phyloP scores from a whole-genome alignment of 176 grass and related monocot species.

The Oryza glumipatula region DNA sequence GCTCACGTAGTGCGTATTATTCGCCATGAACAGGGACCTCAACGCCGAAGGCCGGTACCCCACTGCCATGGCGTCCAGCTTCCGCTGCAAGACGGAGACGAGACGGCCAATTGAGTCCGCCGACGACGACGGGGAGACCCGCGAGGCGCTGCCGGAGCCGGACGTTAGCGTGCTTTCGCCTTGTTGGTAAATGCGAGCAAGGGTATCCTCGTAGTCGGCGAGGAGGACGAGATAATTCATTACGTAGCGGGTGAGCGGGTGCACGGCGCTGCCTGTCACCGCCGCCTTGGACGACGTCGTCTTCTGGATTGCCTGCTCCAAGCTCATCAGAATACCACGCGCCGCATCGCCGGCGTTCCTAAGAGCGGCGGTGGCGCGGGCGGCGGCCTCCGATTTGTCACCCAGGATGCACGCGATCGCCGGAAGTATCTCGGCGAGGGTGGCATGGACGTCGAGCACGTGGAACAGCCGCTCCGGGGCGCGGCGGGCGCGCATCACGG shows the following conservation, averaged over 20 bases:
- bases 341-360: constrained; percentile 38
- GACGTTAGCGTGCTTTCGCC: neutral
- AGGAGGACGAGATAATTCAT: constrained; percentile 87
- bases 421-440: constrained; percentile 39
- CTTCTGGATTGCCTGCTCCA: constrained; percentile 65
- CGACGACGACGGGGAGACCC: neutral
- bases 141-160: neutral
- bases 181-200: constrained; percentile 43
- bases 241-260: constrained; percentile 73
- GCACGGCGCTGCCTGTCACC: constrained; percentile 54
- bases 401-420: constrained; percentile 41
- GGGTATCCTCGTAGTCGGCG: constrained; percentile 56
- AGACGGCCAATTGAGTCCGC: constrained; percentile 44
- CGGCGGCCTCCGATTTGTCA: constrained; percentile 18
- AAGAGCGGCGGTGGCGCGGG: constrained; percentile 18
- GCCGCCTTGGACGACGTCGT: constrained; percentile 38
- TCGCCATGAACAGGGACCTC: constrained; percentile 75
- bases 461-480: constrained; percentile 66
- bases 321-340: constrained; percentile 18
- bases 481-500: constrained; percentile 43
- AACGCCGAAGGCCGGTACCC: constrained; percentile 45
- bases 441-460: constrained; percentile 70
- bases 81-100: constrained; percentile 53
- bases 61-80: constrained; percentile 74
- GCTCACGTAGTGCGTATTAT: constrained; percentile 69